Evolutionary conservation across 108 stramenopile species (phyloP).

Genomic region (Fragilariopsis cylindrus): DNA sequence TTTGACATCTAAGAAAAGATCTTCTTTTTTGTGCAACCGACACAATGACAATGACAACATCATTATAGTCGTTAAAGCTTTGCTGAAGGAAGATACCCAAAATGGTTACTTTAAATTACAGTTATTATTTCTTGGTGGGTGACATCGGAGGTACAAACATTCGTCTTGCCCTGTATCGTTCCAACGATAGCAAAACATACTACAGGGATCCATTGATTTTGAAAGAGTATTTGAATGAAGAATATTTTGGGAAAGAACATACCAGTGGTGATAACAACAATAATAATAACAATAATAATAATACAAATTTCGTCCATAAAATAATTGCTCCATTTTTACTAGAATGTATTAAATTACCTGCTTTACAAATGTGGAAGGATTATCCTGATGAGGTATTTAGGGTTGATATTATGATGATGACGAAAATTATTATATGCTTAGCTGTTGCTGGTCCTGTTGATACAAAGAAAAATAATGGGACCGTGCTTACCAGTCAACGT

Average conservation of each 20-base stretch:
- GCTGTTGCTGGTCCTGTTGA: constrained; percentile 87
- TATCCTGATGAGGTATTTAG: not conserved
- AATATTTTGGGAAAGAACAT: constrained; percentile 20
- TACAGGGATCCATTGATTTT: constrained; percentile 27
- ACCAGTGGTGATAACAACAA: not conserved
- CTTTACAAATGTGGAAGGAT: not conserved
- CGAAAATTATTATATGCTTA: constrained; percentile 57
- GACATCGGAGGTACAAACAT: constrained; percentile 85
- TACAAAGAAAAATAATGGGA: constrained; percentile 42
- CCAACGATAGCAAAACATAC: constrained; percentile 7
- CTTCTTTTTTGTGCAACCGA: too few species aligned
- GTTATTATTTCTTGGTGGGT: constrained; percentile 48
- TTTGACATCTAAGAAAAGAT: too few species aligned
- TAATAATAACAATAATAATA: not conserved
- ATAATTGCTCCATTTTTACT: constrained; percentile 9
- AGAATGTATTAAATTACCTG: not conserved
- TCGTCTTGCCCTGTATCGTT: constrained; percentile 53
- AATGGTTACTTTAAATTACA: too few species aligned
- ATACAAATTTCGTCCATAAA: not conserved
- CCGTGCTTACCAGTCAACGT: constrained; percentile 67
- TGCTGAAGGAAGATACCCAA: too few species aligned
- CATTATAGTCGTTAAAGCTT: too few species aligned
- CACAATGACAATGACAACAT: too few species aligned
- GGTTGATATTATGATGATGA: not conserved
- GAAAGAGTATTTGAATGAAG: constrained; percentile 49